Conservation (phyloP, 495 filamentous ascomycete species). For the Pyronema domesticum region DNA sequence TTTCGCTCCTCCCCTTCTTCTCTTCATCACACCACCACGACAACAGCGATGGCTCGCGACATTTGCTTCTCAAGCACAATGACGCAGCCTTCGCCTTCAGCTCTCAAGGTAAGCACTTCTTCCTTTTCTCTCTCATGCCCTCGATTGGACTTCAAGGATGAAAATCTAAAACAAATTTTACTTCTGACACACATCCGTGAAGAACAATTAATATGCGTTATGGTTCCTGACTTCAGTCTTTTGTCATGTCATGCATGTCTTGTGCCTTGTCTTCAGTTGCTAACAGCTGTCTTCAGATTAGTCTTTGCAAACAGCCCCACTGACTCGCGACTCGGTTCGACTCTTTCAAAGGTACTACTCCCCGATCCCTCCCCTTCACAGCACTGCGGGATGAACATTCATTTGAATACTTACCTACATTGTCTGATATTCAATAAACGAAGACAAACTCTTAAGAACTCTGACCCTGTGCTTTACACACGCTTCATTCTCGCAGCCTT, state of each 20-base stretch:
- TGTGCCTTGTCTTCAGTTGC: background rate
- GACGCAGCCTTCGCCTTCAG: background rate
- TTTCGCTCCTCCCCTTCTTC: background rate
- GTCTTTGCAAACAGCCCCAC: no score
- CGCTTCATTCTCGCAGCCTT: background rate
- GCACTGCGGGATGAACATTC: slow-evolving; percentile 1
- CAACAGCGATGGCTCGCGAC: background rate
- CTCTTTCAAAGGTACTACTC: no score
- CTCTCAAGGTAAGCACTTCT: background rate
- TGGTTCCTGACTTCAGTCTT: slow-evolving; percentile 5
- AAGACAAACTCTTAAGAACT: slow-evolving; percentile 6
- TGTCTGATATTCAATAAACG: slow-evolving; percentile 5
- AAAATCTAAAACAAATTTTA: slow-evolving; percentile 7
- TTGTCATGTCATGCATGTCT: background rate
- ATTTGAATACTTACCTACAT: slow-evolving; percentile 10
- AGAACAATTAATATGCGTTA: slow-evolving; percentile 8
- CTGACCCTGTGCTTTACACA: background rate
- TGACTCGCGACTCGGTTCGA: no score
- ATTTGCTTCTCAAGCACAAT: background rate
- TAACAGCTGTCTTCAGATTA: no score
- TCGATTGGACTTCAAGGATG: background rate
- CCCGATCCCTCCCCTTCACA: background rate
- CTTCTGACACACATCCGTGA: slow-evolving; percentile 3
- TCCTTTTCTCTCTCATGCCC: background rate
- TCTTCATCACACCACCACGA: background rate